Base-by-base conservation (phyloP, 2,329 filamentous ascomycete genomes). In the Aureobasidium uvarum region DNA sequence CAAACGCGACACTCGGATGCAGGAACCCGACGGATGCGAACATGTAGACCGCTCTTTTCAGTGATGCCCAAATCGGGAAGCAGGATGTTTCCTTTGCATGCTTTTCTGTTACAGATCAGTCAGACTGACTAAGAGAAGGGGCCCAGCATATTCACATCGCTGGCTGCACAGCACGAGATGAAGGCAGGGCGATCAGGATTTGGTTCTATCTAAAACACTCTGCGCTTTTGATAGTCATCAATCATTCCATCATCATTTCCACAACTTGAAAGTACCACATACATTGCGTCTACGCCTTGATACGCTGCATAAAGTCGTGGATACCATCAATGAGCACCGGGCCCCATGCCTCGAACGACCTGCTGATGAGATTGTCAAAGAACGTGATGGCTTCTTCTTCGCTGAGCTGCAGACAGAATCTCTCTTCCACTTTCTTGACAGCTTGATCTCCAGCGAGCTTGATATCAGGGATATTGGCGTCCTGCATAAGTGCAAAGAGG, bases 381-480 rank as follows among this genome's bases (percentile, higher is more conserved):
- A 94, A 87, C 59, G 90, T 81, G 67, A 96, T 90, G 1, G 95
- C 94, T 73, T 98, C 94, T 74, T 96, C 93, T 76, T 99, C 95
- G 55, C 84, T 90, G 74, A 96, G 85, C 74, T 96, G 94, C 58
- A 99, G 77, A 78, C 96, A 92, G 76, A 99, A 96, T 43, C 95
- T 82, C 79, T 99, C 95, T 75, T 95, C 89, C 5, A 99, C 94
- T 79, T 98, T 99, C 71, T 93, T 81, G 18, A 98, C 94, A 13
- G 92, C 93, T 79, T 96, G 96, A 77, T 97, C 93, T 11, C 68
- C 69, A 54, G 74, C 74, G 25, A 96, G 84, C 66, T 90, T 88
- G 73, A 99, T 96, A 72, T 98, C 96, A 0, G 93, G 95, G 67
- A 99, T 96, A 73, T 96, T 96, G 45, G 95, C 94, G 75, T 98